These are phyloP conservation scores for Kandelia obovata DNA, from an alignment of 345 rosid species.

Conservation along the genomic window DNA sequence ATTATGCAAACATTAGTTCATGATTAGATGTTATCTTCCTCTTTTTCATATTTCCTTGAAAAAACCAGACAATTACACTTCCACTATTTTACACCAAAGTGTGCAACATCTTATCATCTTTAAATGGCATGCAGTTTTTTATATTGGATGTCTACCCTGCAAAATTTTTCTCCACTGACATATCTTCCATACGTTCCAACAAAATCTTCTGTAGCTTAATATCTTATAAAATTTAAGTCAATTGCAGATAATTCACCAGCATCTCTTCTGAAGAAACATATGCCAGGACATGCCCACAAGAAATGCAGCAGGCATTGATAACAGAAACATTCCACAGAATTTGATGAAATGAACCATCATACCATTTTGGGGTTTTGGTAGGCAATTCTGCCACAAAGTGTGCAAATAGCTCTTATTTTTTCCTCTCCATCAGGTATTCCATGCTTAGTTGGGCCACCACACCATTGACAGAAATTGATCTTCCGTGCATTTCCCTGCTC, in stretches of 20 bases:
- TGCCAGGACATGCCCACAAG: too few species aligned
- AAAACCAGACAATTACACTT: background rate
- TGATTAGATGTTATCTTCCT: background rate
- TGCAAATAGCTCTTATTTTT: constrained; percentile 83
- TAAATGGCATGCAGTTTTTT: background rate
- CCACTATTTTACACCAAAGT: background rate
- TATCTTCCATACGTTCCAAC: too few species aligned
- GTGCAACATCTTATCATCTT: background rate
- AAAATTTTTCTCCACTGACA: background rate
- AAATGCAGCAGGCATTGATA: background rate
- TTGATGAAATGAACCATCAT: constrained; percentile 5
- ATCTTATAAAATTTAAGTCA: too few species aligned
- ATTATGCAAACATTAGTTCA: background rate
- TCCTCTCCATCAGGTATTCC: constrained; percentile 92
- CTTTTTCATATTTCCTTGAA: constrained; percentile 4
- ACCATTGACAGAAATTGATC: constrained; percentile 93
- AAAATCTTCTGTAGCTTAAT: too few species aligned
- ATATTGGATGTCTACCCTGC: background rate
- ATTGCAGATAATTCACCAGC: too few species aligned
- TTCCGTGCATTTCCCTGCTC: constrained; percentile 55
- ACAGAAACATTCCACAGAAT: background rate
- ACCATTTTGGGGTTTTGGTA: constrained; percentile 99
- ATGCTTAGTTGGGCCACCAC: constrained; percentile 90
- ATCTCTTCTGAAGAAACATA: too few species aligned
- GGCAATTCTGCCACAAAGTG: constrained; percentile 65